Evolutionary conservation across 305 asterid genomes (phyloP).

Genomic region (Fraxinus paxiana): DNA sequence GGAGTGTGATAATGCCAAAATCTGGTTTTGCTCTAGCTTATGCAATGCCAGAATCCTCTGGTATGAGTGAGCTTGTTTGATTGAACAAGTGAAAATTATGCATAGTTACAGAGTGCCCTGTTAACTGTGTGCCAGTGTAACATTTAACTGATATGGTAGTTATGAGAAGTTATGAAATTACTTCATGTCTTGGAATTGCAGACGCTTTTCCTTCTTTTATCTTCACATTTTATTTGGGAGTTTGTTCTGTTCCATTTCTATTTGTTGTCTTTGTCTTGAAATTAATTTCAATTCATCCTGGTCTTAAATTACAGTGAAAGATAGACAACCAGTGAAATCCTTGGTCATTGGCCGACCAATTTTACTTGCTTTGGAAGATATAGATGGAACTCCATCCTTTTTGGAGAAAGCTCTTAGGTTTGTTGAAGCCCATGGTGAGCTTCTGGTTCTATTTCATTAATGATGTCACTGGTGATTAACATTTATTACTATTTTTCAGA

Average conservation of each 20-base stretch:
- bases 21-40: slow-evolving; percentile 9
- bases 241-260: neutral
- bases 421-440: slow-evolving; percentile 81
- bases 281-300: slow-evolving; percentile 10
- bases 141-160: neutral
- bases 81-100: neutral
- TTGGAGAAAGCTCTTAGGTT: slow-evolving; percentile 95
- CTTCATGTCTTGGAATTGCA: slow-evolving; percentile 14
- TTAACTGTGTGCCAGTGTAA: slow-evolving; percentile 12
- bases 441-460: slow-evolving; percentile 13
- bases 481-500: slow-evolving; percentile 7
- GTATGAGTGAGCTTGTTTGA: neutral
- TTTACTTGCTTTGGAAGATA: slow-evolving; percentile 96
- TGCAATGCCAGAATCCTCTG: neutral
- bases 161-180: neutral
- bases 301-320: slow-evolving; percentile 49
- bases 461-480: neutral
- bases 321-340: slow-evolving; percentile 67
- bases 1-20: slow-evolving; percentile 9
- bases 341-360: slow-evolving; percentile 87
- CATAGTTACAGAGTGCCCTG: neutral
- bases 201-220: neutral
- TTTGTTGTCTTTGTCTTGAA: slow-evolving; percentile 1
- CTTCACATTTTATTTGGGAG: neutral
- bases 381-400: slow-evolving; percentile 96